Percentiles rank a stretch among this genome's conserved stretches.
These are phyloP conservation scores for Coemansia guatemalensis DNA, from an alignment of 192 early-diverging fungal genomes.

Conservation along the genomic window DNA sequence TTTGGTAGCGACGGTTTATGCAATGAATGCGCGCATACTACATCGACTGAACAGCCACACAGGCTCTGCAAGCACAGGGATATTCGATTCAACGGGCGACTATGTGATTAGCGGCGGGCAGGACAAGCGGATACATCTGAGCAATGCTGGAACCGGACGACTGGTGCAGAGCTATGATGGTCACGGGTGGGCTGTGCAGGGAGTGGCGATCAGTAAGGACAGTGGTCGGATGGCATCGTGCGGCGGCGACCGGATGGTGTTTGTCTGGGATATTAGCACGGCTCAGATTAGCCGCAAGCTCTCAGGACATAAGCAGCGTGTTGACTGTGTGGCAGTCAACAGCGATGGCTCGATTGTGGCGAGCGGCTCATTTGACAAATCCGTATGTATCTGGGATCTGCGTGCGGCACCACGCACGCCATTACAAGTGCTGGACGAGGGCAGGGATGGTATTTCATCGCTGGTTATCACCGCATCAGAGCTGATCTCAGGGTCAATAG, in stretches of 20 bases:
- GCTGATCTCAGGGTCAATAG: conserved; percentile 80
- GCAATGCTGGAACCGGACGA: conserved; percentile 67
- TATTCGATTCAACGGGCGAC: conserved; percentile 71
- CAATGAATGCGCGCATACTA: conserved; percentile 17
- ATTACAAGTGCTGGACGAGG: conserved; percentile 80
- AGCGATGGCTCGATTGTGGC: conserved; percentile 71
- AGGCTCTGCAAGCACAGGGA: conserved; percentile 67
- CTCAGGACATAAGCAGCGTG: conserved; percentile 76
- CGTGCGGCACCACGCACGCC: conserved; percentile 53
- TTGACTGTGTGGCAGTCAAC: conserved; percentile 86
- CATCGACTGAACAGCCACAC: conserved; percentile 60
- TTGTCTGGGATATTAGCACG: conserved; percentile 84
- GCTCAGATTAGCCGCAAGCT: conserved; percentile 73
- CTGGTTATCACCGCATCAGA: conserved; percentile 69
- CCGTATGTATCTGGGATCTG: conserved; percentile 53
- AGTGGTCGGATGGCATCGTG: conserved; percentile 74
- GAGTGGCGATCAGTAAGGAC: conserved; percentile 45
- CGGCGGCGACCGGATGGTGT: conserved; percentile 77
- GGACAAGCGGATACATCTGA: conserved; percentile 70
- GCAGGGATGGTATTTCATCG: conserved; percentile 84
- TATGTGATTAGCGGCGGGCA: conserved; percentile 81
- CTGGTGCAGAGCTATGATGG: conserved; percentile 77
- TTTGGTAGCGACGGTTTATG: neutral
- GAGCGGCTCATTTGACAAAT: conserved; percentile 72
- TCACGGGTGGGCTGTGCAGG: conserved; percentile 83